Percentiles rank a stretch among this genome's conserved stretches.
phyloP scores from a whole-genome alignment of 179 eudicot genomes.

The Silene noctiflora region DNA sequence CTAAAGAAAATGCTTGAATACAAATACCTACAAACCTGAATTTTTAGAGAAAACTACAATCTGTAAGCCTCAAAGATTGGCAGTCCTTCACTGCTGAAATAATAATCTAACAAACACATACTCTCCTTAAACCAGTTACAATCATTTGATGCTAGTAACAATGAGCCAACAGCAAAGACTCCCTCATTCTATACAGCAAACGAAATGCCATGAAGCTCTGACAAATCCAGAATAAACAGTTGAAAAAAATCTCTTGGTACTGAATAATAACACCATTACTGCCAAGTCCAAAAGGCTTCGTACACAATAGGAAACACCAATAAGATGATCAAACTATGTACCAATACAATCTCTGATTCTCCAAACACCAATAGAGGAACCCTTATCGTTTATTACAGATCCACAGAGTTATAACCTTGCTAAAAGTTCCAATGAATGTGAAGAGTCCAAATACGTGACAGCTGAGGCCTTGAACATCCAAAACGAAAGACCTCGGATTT shows the following conservation, averaged over 20 bases:
- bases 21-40: not conserved
- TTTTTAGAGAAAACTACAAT: not conserved
- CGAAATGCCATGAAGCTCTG: not conserved
- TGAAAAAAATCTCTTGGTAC: not conserved
- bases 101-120: no score
- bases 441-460: no score
- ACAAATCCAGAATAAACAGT: not conserved
- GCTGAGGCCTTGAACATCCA: no score
- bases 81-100: not conserved
- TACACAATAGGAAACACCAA: no score
- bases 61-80: not conserved
- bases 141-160: no score
- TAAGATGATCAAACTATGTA: not conserved
- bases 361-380: not conserved
- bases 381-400: not conserved
- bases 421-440: no score
- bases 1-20: not conserved
- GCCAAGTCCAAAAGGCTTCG: no score
- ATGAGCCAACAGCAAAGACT: no score
- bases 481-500: no score
- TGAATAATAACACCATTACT: no score
- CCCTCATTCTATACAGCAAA: not conserved
- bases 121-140: not conserved
- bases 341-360: not conserved
- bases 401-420: no score